Evolutionary conservation across 768 basidiomycete species (phyloP), one percentile per base, ranked within the genome.

Genomic region (Rhizopogon vulgaris): DNA sequence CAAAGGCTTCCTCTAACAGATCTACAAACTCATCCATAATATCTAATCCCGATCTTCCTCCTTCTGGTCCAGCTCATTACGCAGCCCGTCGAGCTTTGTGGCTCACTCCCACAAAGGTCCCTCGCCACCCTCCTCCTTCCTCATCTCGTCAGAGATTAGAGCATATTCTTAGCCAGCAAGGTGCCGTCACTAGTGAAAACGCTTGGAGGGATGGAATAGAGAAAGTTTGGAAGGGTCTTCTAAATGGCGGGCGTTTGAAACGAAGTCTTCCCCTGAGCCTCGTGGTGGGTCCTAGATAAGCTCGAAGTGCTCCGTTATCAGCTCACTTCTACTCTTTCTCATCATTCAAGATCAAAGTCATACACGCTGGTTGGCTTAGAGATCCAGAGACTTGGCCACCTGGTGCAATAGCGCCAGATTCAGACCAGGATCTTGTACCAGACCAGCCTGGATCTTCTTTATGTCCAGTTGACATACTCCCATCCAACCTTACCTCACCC

Each of bases 371-470:
- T 34, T 91, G 89, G 89, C 65, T 86, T 41, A 79, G 79, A 47
- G 87, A 91, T 54, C 67, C 67, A 45, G 74, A 80, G 45, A 88
- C 84, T 41, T 91, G 89, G 89, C 89, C 89, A 17, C 67, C 70
- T 37, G 82, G 78, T 15, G 72, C 78, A 36, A 66, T 72, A 3
- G 85, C 70, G n/a, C 84, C 80, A 8, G 79, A 82, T 48, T 75
- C 84, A 12, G 85, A 87, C 58, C 79, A 85, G 41, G 71, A 74
- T 41, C 48, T 17, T 37, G 18, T 41, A 40, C 42, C 30, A 15
- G 51, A 38, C 12, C 38, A 41, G 34, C 28, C 36, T 38, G 37
- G 30, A 28, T 45, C 43, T 24, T 22, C 41, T 22, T 22, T 22
- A 17, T 28, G 22, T 24, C 49, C 53, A 6, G 28, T n/a, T 39